These are phyloP conservation scores for Beauveria brongniartii DNA, from an alignment of 2,329 filamentous ascomycete genomes.

Conservation along the genomic window DNA sequence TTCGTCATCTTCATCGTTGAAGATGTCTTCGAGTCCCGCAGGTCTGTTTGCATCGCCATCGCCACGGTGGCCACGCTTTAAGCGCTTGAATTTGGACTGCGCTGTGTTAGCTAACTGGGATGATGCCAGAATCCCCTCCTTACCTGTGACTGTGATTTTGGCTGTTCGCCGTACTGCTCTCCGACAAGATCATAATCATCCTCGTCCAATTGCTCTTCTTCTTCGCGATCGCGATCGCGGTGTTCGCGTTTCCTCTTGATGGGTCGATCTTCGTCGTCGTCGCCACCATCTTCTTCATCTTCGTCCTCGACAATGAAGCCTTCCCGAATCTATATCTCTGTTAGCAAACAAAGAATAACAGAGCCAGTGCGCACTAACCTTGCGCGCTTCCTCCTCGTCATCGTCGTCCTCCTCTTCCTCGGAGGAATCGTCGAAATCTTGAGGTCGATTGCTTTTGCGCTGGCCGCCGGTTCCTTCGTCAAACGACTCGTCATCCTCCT, in stretches of 20 bases:
- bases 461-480: conserved; percentile 66
- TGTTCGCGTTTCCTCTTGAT: conserved; percentile 70
- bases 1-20: conserved; percentile 87
- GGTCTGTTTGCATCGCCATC: conserved; percentile 58
- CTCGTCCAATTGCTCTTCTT: conserved; percentile 85
- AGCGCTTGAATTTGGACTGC: conserved; percentile 87
- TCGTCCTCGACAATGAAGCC: conserved; percentile 89
- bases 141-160: conserved; percentile 63
- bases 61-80: conserved; percentile 83
- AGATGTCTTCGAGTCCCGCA: conserved; percentile 82
- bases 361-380: conserved; percentile 41
- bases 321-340: conserved; percentile 61
- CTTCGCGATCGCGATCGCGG: conserved; percentile 66
- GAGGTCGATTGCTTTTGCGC: conserved; percentile 31
- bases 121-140: conserved; percentile 17
- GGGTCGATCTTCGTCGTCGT: conserved; percentile 46
- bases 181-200: conserved; percentile 95
- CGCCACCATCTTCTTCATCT: conserved; percentile 62
- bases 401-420: conserved; percentile 92
- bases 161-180: conserved; percentile 59
- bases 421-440: conserved; percentile 67
- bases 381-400: conserved; percentile 74
- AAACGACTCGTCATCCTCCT: conserved; percentile 77
- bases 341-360: not conserved
- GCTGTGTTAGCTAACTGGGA: conserved; percentile 15